These are phyloP conservation scores for Termitomyces sp. DNA, from an alignment of 768 basidiomycete genomes.

Conservation along the genomic window DNA sequence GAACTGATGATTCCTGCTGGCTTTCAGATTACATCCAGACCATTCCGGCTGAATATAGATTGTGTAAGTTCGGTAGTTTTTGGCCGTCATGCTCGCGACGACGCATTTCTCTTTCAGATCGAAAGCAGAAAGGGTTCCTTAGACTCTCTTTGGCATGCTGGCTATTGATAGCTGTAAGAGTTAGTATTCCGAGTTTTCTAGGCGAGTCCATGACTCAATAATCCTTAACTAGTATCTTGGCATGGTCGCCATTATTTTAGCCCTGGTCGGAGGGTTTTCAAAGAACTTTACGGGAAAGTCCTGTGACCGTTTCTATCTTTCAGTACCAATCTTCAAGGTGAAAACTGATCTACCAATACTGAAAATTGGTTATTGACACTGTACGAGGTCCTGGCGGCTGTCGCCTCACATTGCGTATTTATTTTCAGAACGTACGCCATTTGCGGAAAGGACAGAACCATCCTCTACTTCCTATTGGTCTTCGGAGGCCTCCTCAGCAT, in stretches of 20 bases:
- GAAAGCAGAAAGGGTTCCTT: conserved; percentile 12
- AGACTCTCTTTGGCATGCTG: conserved; percentile 14
- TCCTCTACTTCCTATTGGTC: conserved; percentile 13
- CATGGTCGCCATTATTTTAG: conserved; percentile 14
- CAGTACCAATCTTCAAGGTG: conserved; percentile 15
- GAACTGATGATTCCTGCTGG: background rate
- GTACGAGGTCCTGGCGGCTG: conserved; percentile 14
- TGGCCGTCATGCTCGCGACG: background rate
- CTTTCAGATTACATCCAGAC: conserved; percentile 16
- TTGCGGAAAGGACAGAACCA: conserved; percentile 5
- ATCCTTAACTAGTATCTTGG: conserved; percentile 12
- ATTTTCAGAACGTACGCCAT: conserved; percentile 18
- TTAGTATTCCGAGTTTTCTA: background rate
- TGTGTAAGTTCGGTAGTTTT: conserved; percentile 5
- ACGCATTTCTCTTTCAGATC: conserved; percentile 5
- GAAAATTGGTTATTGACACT: background rate
- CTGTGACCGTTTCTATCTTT: conserved; percentile 10
- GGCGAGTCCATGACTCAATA: background rate
- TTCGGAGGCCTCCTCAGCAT: conserved; percentile 13
- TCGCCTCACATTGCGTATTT: conserved; percentile 16
- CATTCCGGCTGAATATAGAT: conserved; percentile 13
- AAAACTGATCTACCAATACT: background rate
- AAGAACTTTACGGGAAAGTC: conserved; percentile 10
- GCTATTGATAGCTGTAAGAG: conserved; percentile 13
- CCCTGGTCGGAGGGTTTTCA: conserved; percentile 14